Evolutionary conservation across 345 rosid genomes (phyloP), one percentile per base, ranked within the genome.

Genomic region (Microthlaspi erraticum): DNA sequence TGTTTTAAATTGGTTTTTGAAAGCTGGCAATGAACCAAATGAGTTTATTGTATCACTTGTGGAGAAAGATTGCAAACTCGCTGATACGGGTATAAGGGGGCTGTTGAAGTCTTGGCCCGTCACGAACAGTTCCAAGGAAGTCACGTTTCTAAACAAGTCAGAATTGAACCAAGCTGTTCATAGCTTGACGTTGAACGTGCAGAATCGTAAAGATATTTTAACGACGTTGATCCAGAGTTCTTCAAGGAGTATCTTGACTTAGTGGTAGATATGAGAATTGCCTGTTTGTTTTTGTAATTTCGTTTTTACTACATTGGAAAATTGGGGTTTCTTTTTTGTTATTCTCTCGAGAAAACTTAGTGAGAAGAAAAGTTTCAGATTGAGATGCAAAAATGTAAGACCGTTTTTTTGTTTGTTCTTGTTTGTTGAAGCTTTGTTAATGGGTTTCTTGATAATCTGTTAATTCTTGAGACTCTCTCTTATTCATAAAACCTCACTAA

Each of bases 121-220:
- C 65, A 87, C 94, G 38, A 92, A 88, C 74, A 90, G 96, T 75
- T 85, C 96, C n/a, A 92, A 92, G 86, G 98, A 90, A 80, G 93
- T 90, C 69, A 84, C 90, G 93, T 92, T 90, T 77, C 78, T 92
- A 8, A 85, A 84, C 55, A 96, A 90, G 79, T 39, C 80, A 79
- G 60, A 81, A 75, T 88, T 90, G 93, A 88, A 81, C 72, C 90
- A 84, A 72, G 84, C 86, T 33, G 89, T 87, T 64, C 92, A 82
- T 64, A 78, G 85, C 78, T 78, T 87, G 82, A 87, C 87, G 41
- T 70, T 85, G 66, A 88, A 88, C 56, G 84, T 88, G 67, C 82
- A 85, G 64, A 85, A 88, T n/a, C n/a, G n/a, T n/a, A n/a, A n/a
- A n/a, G 84, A 78, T 88, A 45, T 88, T 85, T 81, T n/a, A 80